Conservation (phyloP, 208 protist species). For the Naegleria gruberi region DNA sequence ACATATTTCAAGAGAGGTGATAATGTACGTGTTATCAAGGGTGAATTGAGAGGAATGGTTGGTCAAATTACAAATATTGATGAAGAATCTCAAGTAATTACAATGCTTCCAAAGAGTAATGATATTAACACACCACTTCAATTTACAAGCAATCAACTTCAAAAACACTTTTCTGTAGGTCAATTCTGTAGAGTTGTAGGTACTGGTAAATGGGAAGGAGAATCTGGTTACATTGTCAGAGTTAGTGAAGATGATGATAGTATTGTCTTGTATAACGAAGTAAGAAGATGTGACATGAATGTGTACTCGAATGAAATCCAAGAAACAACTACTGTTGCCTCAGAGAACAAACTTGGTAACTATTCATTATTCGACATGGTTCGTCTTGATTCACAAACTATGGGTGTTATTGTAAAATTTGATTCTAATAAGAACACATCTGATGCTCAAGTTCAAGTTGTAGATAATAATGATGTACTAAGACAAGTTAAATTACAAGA, state of each 20-base stretch:
- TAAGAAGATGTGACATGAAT: slow-evolving; percentile 42
- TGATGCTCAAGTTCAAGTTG: slow-evolving; percentile 36
- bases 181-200: slow-evolving; percentile 50
- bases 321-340: slow-evolving; percentile 31
- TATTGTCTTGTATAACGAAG: slow-evolving; percentile 40
- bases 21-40: slow-evolving; percentile 44
- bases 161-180: slow-evolving; percentile 51
- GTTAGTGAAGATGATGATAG: slow-evolving; percentile 40
- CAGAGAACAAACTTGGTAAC: slow-evolving; percentile 38
- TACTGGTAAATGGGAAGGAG: slow-evolving; percentile 44
- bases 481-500: slow-evolving; percentile 39
- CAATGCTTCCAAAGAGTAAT: slow-evolving; percentile 42
- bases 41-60: slow-evolving; percentile 49
- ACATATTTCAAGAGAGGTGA: slow-evolving; percentile 43
- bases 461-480: slow-evolving; percentile 43
- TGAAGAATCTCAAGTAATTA: slow-evolving; percentile 17
- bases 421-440: slow-evolving; percentile 37
- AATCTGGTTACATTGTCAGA: slow-evolving; percentile 47
- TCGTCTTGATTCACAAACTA: slow-evolving; percentile 39
- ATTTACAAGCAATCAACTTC: slow-evolving; percentile 36
- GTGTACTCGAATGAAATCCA: slow-evolving; percentile 44
- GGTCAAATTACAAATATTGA: slow-evolving; percentile 47
- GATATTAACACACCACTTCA: slow-evolving; percentile 27
- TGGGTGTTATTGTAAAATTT: slow-evolving; percentile 49
- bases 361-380: slow-evolving; percentile 52